These are phyloP conservation scores for Juglanconis oblonga DNA, from an alignment of 2,329 filamentous ascomycete genomes.

Conservation along the genomic window DNA sequence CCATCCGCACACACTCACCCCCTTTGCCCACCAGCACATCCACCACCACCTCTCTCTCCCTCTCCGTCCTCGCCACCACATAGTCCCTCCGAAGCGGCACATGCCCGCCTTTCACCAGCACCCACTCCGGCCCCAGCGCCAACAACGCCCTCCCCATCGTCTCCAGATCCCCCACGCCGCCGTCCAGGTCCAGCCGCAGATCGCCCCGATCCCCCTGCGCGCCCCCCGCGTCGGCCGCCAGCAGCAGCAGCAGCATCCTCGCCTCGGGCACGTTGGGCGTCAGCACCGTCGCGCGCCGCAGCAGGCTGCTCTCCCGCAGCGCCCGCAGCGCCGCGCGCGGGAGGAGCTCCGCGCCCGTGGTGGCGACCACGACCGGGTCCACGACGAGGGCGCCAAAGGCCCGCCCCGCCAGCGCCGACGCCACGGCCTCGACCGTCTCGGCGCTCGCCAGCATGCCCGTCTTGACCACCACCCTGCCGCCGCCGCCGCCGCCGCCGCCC, in stretches of 20 bases:
- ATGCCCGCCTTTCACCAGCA: slow-evolving; percentile 90
- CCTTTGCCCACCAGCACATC: slow-evolving; percentile 70
- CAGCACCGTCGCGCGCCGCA: slow-evolving; percentile 65
- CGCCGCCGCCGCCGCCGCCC: too few species aligned
- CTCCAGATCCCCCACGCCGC: slow-evolving; percentile 63
- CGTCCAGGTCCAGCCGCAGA: too few species aligned
- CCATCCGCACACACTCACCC: slow-evolving; percentile 54
- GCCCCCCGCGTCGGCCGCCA: slow-evolving; percentile 25
- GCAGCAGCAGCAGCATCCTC: slow-evolving; percentile 56
- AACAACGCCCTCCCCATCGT: slow-evolving; percentile 64
- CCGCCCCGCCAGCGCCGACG: slow-evolving; percentile 51
- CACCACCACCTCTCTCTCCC: slow-evolving; percentile 65
- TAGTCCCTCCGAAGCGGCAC: slow-evolving; percentile 68
- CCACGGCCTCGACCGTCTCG: slow-evolving; percentile 66
- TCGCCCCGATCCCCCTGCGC: slow-evolving; percentile 35
- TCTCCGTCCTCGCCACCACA: slow-evolving; percentile 53
- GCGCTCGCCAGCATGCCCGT: slow-evolving; percentile 83
- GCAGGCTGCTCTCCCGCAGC: slow-evolving; percentile 55
- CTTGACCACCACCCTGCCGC: slow-evolving; percentile 63
- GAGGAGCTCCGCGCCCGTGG: slow-evolving; percentile 70
- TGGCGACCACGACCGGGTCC: slow-evolving; percentile 89
- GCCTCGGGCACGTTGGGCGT: slow-evolving; percentile 80
- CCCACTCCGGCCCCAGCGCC: slow-evolving; percentile 69
- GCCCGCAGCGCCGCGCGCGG: slow-evolving; percentile 61
- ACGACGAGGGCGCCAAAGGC: slow-evolving; percentile 53